A percentile compares a stretch with the other conserved stretches of the same genome.
These are phyloP conservation scores for Sclerotinia subarctica DNA, from an alignment of 2,329 filamentous ascomycete species.

Conservation along the genomic window DNA sequence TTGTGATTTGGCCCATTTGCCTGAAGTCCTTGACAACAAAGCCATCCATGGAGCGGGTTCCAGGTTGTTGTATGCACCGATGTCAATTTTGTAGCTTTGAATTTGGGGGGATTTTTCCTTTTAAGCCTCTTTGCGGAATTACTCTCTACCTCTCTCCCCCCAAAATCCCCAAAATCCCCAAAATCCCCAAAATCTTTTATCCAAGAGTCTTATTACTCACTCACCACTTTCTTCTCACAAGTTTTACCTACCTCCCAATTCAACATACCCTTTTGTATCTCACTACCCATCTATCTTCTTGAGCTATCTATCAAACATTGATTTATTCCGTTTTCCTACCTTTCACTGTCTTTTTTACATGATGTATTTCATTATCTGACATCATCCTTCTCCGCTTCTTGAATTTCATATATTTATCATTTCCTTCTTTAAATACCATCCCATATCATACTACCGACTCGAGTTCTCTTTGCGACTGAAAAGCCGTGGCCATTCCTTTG, in stretches of 20 bases:
- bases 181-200: not conserved
- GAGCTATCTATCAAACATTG: not conserved
- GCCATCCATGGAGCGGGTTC: not conserved
- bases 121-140: not conserved
- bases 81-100: slow-evolving; percentile 3
- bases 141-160: not conserved
- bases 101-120: not conserved
- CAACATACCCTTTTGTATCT: not conserved
- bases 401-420: not conserved
- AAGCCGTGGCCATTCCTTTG: slow-evolving; percentile 18
- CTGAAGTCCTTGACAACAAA: not conserved
- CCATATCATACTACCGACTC: not conserved
- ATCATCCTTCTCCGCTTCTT: slow-evolving; percentile 14
- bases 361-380: slow-evolving; percentile 13
- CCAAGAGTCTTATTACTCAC: not conserved
- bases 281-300: not conserved
- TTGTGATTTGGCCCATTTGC: not conserved
- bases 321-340: not conserved
- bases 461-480: slow-evolving; percentile 8
- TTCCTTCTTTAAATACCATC: not conserved
- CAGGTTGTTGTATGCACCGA: not conserved
- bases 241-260: not conserved
- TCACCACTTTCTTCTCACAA: not conserved
- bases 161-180: not conserved
- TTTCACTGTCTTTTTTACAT: not conserved